Conservation (phyloP, 768 basidiomycete genomes). For the Leucogyrophana mollusca region DNA sequence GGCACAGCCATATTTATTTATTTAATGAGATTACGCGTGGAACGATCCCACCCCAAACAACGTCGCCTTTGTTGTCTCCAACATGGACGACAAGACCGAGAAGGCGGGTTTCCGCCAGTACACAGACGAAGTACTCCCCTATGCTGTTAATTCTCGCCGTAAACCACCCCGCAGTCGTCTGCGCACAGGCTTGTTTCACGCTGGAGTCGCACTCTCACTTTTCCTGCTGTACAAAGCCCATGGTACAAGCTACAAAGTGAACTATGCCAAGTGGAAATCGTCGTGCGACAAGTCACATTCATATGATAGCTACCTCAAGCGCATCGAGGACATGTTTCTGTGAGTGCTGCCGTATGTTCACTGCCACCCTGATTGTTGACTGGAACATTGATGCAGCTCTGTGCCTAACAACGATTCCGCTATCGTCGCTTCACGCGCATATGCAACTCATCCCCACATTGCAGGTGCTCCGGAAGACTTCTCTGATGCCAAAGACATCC, state of each 20-base stretch:
- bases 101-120: constrained; percentile 4
- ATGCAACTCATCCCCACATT: constrained; percentile 69
- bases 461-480: constrained; percentile 65
- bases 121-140: constrained; percentile 8
- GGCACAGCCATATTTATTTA: neutral
- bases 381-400: constrained; percentile 34
- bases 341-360: constrained; percentile 16
- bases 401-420: constrained; percentile 61
- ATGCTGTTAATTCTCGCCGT: constrained; percentile 1
- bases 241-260: constrained; percentile 1
- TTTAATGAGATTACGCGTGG: too few species aligned
- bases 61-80: neutral
- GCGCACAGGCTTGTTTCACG: constrained; percentile 5
- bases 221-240: constrained; percentile 11
- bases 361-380: neutral
- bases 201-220: constrained; percentile 5
- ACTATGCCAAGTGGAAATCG: constrained; percentile 1
- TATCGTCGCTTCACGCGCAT: constrained; percentile 51
- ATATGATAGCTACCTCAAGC: constrained; percentile 13
- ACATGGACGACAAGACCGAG: constrained; percentile 16
- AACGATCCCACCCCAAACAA: constrained; percentile 1
- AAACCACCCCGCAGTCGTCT: constrained; percentile 1
- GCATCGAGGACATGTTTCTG: constrained; percentile 34
- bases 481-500: constrained; percentile 62
- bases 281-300: constrained; percentile 3